Evolutionary conservation across 371 early-diverging fungal genomes (phyloP), one percentile per base, ranked within the genome.

Genomic region (Mucor velutinosus): DNA sequence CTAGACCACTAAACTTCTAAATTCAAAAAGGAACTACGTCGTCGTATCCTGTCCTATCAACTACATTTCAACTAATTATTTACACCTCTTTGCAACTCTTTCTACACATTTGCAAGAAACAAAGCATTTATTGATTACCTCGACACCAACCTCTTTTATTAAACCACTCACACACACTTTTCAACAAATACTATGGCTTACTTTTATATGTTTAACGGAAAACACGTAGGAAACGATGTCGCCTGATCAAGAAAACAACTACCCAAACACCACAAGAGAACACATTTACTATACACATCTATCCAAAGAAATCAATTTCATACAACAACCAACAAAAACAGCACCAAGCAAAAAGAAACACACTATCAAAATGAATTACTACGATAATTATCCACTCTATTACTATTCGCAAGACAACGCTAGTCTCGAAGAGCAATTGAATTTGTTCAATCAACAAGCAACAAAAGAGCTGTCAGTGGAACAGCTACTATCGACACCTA

Each of bases 191-290:
- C 45, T 21, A 72, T 72, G 73, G 65, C 73, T 32, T 72, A 72
- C 60, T 72, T 60, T 68, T 72, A 72, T 39, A 72, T 72, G 73
- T 65, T 67, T 29, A 72, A 72, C 73, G 73, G 73, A 64, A 72
- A 72, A 60, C 73, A 72, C 69, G 73, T 72, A 68, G 73, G 73
- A 67, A 72, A 72, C 62, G 73, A 72, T 62, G 73, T 72, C 56
- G 73, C 68, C 62, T 72, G 72, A 72, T 67, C 66, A 57, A 61
- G 62, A 65, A 62, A 49, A 55, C 62, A 43, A 37, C 27, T 35
- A 59, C 53, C 23, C 12, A 53, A 27, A 29, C 58, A 43, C 33
- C 33, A 55, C 51, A 17, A 41, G 41, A 41, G 17, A 41, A 41
- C 15, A 41, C 14, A 41, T 51, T 23, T 51, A 51, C 25, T 51